Conservation (phyloP, 2,329 filamentous ascomycete genomes). For the Zymoseptoria tritici region DNA sequence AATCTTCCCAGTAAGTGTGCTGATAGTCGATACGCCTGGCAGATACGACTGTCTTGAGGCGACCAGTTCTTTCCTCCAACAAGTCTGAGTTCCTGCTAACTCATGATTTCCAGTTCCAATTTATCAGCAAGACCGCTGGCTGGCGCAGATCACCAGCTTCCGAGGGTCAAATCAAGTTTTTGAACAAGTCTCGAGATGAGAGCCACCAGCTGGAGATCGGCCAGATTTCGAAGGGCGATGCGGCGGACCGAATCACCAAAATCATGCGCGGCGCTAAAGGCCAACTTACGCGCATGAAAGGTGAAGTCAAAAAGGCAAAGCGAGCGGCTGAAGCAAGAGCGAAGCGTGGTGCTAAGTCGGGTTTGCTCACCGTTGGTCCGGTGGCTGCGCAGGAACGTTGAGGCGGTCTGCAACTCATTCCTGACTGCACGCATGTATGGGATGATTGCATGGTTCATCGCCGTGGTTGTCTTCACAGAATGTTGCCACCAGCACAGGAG, state of each 20-base stretch:
- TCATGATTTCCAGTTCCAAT: conserved; percentile 35
- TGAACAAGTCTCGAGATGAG: conserved; percentile 58
- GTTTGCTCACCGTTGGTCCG: conserved; percentile 6
- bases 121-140: conserved; percentile 56
- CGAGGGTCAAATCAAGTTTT: conserved; percentile 54
- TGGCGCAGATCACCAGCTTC: conserved; percentile 66
- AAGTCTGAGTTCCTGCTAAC: background rate
- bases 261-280: conserved; percentile 72
- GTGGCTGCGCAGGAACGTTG: background rate
- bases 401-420: background rate
- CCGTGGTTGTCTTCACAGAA: too few species aligned
- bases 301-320: conserved; percentile 30
- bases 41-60: too few species aligned
- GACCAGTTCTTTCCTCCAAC: background rate
- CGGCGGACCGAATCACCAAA: conserved; percentile 87
- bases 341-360: conserved; percentile 19
- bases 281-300: conserved; percentile 40
- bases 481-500: too few species aligned
- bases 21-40: background rate
- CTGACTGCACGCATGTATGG: background rate
- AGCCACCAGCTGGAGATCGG: conserved; percentile 47
- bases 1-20: conserved; percentile 16
- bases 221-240: conserved; percentile 69
- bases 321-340: conserved; percentile 42
- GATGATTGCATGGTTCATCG: background rate